Evolutionary conservation across 2,329 filamentous ascomycete species (phyloP).

Genomic region (Penicillium sp.): DNA sequence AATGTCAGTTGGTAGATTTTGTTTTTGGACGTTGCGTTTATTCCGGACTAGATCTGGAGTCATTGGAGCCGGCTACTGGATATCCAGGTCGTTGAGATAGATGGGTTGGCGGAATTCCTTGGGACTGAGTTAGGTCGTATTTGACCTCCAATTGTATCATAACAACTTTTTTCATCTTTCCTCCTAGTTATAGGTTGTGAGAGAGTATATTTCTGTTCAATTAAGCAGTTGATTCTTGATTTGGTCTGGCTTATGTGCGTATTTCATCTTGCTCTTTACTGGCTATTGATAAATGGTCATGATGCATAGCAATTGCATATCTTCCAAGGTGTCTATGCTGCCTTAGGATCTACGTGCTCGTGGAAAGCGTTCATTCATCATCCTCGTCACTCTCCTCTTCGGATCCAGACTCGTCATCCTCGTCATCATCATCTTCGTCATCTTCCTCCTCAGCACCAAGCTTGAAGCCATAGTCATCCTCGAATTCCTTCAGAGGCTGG

Average conservation of each 20-base stretch:
- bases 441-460: conserved; percentile 60
- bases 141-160: conserved; percentile 22
- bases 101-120: neutral
- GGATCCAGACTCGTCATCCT: conserved; percentile 46
- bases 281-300: too few relatives aligned
- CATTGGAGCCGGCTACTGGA: neutral
- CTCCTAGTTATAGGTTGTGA: neutral
- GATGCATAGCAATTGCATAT: conserved; percentile 1
- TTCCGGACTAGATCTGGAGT: neutral
- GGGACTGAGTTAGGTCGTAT: conserved; percentile 9
- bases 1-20: conserved; percentile 52
- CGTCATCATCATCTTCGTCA: conserved; percentile 54
- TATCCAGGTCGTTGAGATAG: neutral
- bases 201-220: neutral
- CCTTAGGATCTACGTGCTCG: conserved; percentile 11
- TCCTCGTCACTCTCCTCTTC: conserved; percentile 48
- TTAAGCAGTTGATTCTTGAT: conserved; percentile 2
- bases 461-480: conserved; percentile 85
- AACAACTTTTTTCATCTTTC: conserved; percentile 14
- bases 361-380: conserved; percentile 27
- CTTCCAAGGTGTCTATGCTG: neutral
- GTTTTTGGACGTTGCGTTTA: neutral
- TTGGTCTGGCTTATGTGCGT: neutral
- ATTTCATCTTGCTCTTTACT: neutral
- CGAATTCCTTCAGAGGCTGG: conserved; percentile 73